Base-by-base conservation (phyloP, 2,329 filamentous ascomycete species). In the Diaporthe sp. region DNA sequence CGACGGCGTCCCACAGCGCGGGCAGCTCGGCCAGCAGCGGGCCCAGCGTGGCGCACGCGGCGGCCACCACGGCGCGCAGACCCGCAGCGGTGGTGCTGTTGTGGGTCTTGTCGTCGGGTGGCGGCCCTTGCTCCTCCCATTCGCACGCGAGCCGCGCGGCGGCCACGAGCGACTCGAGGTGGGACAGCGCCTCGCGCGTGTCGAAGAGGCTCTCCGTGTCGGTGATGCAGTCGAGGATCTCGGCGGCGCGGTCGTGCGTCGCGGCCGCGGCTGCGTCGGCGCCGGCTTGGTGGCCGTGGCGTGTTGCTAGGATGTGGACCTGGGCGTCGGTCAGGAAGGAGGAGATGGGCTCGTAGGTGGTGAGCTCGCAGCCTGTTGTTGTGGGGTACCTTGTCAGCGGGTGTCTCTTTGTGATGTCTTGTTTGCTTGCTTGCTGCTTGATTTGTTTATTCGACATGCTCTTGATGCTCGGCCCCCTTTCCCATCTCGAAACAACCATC, bases 291-390 rank as follows among this genome's bases (percentile, higher is more conserved):
- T 25, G 12, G 31, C 12, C 6, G 31, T 25, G 5, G 28, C 12
- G 10, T 3, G 22, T 25, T 8, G 62, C 44, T 7, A 68, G 62
- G 62, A 68, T 34, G 44, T 68, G 34, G 17, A 68, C 13, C 2
- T 7, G 12, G 31, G 62, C 44, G 62, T 68, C 62, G 1, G 62
- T 68, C 62, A 68, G 31, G 46, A 51, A 68, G 62, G 44, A 68
- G 46, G 44, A 53, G 19, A 37, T 15, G 10, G 62, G 25, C 62
- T 67, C 62, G 62, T 51, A 49, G 25, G 28, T 67, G 19, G 44
- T 22, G 44, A 37, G 28, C 62, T 67, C 44, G 44, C 44, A 37
- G 62, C 28, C 62, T 67, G 62, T 42, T 28, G 25, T 22, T 34
- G 10, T 34, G 42, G 25, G 61, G 34, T 37, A 6, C 4, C 10